phyloP scores from a whole-genome alignment of 139 green algal genomes.

The Parachlorella kessleri region DNA sequence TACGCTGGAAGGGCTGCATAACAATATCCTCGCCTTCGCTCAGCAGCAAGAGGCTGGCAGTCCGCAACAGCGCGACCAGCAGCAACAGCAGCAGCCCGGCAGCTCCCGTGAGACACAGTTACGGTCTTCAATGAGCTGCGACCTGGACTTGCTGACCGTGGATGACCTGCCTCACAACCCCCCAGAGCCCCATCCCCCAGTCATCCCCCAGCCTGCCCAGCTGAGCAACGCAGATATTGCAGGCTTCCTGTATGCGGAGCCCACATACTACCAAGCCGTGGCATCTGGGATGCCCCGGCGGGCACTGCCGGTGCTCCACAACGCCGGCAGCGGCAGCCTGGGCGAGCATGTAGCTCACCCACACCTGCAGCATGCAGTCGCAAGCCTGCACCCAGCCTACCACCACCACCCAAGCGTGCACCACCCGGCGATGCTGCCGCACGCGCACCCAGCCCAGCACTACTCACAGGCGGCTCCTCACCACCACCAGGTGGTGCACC shows the following conservation, averaged over 20 bases:
- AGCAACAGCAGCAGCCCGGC: not conserved
- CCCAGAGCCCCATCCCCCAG: not conserved
- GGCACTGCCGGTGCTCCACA: too few relatives aligned
- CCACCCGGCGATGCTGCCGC: not conserved
- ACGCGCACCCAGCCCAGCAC: not conserved
- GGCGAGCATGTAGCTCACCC: not conserved
- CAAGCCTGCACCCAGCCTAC: not conserved
- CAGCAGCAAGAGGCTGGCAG: too few relatives aligned
- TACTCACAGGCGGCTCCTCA: not conserved
- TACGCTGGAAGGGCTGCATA: not conserved
- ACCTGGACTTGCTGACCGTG: not conserved
- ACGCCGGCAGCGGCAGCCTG: not conserved
- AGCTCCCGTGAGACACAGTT: not conserved
- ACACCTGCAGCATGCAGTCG: too few relatives aligned
- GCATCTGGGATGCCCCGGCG: not conserved
- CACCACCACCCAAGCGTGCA: not conserved
- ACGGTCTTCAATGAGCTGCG: not conserved
- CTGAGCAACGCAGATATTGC: not conserved
- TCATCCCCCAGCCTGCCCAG: not conserved
- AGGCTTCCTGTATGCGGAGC: conserved; percentile 6
- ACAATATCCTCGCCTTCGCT: not conserved
- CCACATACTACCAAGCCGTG: not conserved
- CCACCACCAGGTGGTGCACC: not conserved
- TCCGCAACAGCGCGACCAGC: not conserved
- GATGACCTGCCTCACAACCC: conserved; percentile 1